Conservation (phyloP, 139 green algal genomes). For the Chlamydomonas sp. region DNA sequence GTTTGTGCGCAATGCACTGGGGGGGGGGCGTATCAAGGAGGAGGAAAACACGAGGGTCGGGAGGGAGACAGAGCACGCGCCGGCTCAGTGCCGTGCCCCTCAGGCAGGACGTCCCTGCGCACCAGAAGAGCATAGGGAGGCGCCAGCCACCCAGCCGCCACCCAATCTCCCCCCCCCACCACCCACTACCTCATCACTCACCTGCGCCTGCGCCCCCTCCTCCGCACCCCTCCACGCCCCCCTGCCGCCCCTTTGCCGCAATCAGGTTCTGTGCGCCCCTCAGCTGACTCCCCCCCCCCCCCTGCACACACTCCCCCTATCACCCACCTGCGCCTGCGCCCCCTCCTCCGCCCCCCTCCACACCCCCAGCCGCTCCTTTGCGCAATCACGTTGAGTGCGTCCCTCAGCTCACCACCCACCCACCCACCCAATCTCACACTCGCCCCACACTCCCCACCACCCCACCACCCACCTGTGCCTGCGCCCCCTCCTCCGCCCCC, state of each 20-base stretch:
- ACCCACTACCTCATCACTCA: conserved; percentile 8
- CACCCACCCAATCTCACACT: too few species aligned
- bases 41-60: too few species aligned
- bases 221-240: conserved; percentile 22
- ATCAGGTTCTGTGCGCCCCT: conserved; percentile 56
- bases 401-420: conserved; percentile 49
- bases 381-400: conserved; percentile 54
- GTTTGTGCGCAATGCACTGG: too few species aligned
- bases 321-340: conserved; percentile 26
- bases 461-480: conserved; percentile 27
- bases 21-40: too few species aligned
- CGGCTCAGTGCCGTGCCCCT: too few species aligned
- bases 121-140: too few species aligned
- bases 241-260: conserved; percentile 30
- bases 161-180: not conserved
- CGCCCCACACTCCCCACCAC: not conserved
- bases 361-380: conserved; percentile 30
- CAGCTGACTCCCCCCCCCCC: too few species aligned
- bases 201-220: conserved; percentile 26
- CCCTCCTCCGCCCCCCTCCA: conserved; percentile 23
- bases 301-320: not conserved
- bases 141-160: too few species aligned
- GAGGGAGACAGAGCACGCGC: too few species aligned
- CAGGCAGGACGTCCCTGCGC: too few species aligned
- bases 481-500: conserved; percentile 14